Percentiles rank a stretch among this genome's conserved stretches.
phyloP scores from a whole-genome alignment of 805 yeast species.

The Jamesozyma jinghongensis region DNA sequence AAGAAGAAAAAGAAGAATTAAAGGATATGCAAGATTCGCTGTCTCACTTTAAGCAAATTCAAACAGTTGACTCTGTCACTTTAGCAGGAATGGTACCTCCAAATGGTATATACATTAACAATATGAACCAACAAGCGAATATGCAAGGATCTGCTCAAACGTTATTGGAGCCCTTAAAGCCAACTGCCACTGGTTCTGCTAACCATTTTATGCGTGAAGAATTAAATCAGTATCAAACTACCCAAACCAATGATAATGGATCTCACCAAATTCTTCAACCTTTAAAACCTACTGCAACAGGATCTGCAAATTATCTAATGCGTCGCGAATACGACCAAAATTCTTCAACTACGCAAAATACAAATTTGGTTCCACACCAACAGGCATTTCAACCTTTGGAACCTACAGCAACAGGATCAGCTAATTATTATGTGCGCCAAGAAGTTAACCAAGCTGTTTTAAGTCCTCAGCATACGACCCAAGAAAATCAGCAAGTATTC shows the following conservation, averaged over 20 bases:
- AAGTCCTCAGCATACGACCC: not conserved
- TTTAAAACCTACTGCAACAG: constrained; percentile 34
- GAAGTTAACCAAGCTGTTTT: not conserved
- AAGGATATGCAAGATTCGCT: constrained; percentile 69
- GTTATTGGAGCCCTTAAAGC: constrained; percentile 28
- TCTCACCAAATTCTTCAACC: constrained; percentile 9
- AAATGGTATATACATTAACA: constrained; percentile 1
- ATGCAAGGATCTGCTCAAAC: constrained; percentile 4
- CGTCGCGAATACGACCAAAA: constrained; percentile 14
- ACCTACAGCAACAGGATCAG: constrained; percentile 31
- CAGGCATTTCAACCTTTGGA: constrained; percentile 23
- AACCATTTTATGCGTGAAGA: constrained; percentile 24
- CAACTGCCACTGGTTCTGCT: constrained; percentile 31
- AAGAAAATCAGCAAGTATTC: not conserved
- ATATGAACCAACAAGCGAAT: not conserved
- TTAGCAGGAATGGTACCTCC: constrained; percentile 5
- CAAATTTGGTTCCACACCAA: constrained; percentile 5
- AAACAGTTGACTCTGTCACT: constrained; percentile 53
- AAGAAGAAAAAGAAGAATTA: constrained; percentile 61
- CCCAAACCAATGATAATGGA: not conserved
- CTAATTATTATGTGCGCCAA: constrained; percentile 21
- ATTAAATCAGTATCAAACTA: constrained; percentile 4
- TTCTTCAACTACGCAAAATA: not conserved
- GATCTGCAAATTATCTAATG: constrained; percentile 32
- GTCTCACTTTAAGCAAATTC: constrained; percentile 64